Evolutionary conservation across 257 asterid genomes (phyloP).

Genomic region (Scutellaria baicalensis): DNA sequence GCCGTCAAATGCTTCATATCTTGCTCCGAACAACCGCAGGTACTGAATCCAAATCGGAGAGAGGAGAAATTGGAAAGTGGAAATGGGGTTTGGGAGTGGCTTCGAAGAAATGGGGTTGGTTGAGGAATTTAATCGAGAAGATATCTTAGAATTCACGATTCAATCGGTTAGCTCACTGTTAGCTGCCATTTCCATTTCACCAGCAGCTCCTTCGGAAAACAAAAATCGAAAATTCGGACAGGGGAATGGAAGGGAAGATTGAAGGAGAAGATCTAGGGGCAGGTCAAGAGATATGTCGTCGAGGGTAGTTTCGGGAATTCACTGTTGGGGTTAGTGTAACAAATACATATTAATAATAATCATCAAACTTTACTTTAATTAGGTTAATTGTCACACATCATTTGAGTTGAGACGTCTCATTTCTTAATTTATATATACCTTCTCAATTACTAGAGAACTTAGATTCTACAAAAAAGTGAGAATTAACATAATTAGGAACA

Average conservation of each 20-base stretch:
- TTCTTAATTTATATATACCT: neutral
- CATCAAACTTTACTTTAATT: constrained; percentile 7
- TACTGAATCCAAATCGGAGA: neutral
- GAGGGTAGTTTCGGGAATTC: constrained; percentile 20
- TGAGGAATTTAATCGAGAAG: constrained; percentile 22
- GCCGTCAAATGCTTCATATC: constrained; percentile 72
- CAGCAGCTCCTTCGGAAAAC: neutral
- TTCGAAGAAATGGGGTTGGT: constrained; percentile 33
- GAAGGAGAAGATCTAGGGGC: constrained; percentile 27
- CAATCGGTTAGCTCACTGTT: constrained; percentile 33
- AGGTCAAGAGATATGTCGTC: neutral
- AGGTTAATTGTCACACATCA: constrained; percentile 25
- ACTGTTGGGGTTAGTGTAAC: neutral
- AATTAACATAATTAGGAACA: no score
- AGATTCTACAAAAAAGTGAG: no score
- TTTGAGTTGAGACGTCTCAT: constrained; percentile 20
- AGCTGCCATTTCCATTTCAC: constrained; percentile 32
- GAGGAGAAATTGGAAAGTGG: neutral
- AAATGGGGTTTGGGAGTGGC: constrained; percentile 17
- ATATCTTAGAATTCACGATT: constrained; percentile 57
- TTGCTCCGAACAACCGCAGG: constrained; percentile 10
- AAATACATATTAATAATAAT: neutral
- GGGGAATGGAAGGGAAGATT: neutral
- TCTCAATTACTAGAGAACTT: no score
- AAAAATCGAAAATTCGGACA: constrained; percentile 21